A percentile compares a stretch with the other conserved stretches of the same genome.
Conservation (phyloP, 2,329 filamentous ascomycete genomes). For the Fusarium coicis region DNA sequence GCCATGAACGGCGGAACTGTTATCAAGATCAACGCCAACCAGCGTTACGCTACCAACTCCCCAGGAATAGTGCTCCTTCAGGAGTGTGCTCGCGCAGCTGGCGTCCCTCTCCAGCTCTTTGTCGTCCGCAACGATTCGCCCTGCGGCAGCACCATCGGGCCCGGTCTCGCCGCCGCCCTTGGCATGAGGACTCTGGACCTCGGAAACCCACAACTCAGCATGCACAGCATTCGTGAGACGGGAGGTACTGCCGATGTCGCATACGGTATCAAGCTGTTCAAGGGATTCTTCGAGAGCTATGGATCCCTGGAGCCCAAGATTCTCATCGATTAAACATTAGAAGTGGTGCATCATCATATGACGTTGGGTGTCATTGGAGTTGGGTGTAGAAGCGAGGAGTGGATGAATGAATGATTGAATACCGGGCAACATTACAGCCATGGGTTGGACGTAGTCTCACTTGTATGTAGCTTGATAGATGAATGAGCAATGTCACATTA, state of each 20-base stretch:
- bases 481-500: slow-evolving; percentile 1
- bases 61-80: slow-evolving; percentile 93
- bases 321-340: slow-evolving; percentile 73
- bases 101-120: slow-evolving; percentile 92
- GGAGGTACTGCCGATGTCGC: slow-evolving; percentile 89
- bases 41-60: slow-evolving; percentile 95
- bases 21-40: slow-evolving; percentile 98
- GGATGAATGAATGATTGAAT: not conserved
- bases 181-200: slow-evolving; percentile 91
- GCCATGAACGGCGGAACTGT: slow-evolving; percentile 97
- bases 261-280: slow-evolving; percentile 86
- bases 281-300: slow-evolving; percentile 87
- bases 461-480: slow-evolving; percentile 8
- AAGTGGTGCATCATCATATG: slow-evolving; percentile 8
- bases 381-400: slow-evolving; percentile 4
- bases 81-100: slow-evolving; percentile 79
- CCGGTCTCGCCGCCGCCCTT: slow-evolving; percentile 90
- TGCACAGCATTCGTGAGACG: slow-evolving; percentile 97
- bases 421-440: not conserved
- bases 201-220: slow-evolving; percentile 92
- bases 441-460: not conserved
- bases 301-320: slow-evolving; percentile 86
- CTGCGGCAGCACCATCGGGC: slow-evolving; percentile 96
- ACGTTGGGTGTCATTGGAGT: slow-evolving; percentile 16
- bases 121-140: slow-evolving; percentile 95